Conservation (phyloP, 805 yeast genomes). For the Pichia deserticola region DNA sequence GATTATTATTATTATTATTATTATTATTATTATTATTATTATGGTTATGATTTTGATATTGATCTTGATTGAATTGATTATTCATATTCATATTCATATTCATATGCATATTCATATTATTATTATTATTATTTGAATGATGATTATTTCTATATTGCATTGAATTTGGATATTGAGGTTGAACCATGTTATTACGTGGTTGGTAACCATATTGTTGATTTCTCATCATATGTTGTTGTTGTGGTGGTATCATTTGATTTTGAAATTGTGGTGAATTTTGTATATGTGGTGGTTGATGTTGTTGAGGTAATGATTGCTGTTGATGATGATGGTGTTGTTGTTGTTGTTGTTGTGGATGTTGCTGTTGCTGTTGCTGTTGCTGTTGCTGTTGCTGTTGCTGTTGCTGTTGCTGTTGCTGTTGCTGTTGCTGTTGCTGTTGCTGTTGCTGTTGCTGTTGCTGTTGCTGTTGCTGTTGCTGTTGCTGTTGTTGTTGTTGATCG, state of each 20-base stretch:
- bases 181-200: background rate
- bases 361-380: background rate
- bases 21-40: background rate
- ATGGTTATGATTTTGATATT: slow-evolving; percentile 7
- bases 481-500: background rate
- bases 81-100: background rate
- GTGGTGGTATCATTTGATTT: background rate
- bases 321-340: background rate
- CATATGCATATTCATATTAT: background rate
- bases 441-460: background rate
- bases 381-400: background rate
- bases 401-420: background rate
- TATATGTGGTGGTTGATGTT: background rate
- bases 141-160: background rate
- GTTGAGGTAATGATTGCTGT: background rate
- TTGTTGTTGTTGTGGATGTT: background rate
- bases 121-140: background rate
- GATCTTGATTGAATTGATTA: slow-evolving; percentile 4
- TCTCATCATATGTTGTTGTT: slow-evolving; percentile 3
- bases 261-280: slow-evolving; percentile 1
- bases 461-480: background rate
- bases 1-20: background rate
- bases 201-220: background rate
- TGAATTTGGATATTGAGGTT: background rate
- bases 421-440: background rate